Percentiles rank a stretch among this genome's conserved stretches.
These are phyloP conservation scores for Phytopythium cucurbitacearum DNA, from an alignment of 352 stramenopile species.

Conservation along the genomic window DNA sequence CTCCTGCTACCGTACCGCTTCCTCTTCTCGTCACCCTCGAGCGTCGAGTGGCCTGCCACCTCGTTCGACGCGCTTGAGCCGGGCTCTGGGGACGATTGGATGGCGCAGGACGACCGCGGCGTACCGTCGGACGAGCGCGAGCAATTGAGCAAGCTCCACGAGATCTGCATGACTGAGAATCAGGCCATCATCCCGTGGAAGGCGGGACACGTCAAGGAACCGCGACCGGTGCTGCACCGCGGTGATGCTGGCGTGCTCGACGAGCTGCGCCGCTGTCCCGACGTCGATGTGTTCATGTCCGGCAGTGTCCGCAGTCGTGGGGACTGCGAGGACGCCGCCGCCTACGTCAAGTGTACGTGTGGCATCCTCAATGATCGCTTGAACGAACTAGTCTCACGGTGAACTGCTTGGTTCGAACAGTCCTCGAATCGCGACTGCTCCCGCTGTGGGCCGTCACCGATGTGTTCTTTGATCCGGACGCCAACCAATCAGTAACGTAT, in stretches of 20 bases:
- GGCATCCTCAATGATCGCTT: no score
- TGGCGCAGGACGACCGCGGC: slow-evolving; percentile 1
- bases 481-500: slow-evolving; percentile 21
- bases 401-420: slow-evolving; percentile 1
- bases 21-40: background rate
- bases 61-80: background rate
- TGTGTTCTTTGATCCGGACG: slow-evolving; percentile 13
- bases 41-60: background rate
- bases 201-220: background rate
- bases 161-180: slow-evolving; percentile 22
- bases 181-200: slow-evolving; percentile 28
- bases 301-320: slow-evolving; percentile 35
- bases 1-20: background rate
- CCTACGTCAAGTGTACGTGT: slow-evolving; percentile 57
- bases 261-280: slow-evolving; percentile 39
- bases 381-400: no score
- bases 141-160: slow-evolving; percentile 30
- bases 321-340: slow-evolving; percentile 66
- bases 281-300: slow-evolving; percentile 62
- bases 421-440: slow-evolving; percentile 29
- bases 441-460: slow-evolving; percentile 26
- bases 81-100: background rate
- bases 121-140: slow-evolving; percentile 19
- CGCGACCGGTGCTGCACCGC: slow-evolving; percentile 12
- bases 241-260: slow-evolving; percentile 27